A percentile compares a stretch with the other conserved stretches of the same genome.
These are phyloP conservation scores for Salvia rosmarinus DNA, from an alignment of 257 asterid species.

Conservation along the genomic window DNA sequence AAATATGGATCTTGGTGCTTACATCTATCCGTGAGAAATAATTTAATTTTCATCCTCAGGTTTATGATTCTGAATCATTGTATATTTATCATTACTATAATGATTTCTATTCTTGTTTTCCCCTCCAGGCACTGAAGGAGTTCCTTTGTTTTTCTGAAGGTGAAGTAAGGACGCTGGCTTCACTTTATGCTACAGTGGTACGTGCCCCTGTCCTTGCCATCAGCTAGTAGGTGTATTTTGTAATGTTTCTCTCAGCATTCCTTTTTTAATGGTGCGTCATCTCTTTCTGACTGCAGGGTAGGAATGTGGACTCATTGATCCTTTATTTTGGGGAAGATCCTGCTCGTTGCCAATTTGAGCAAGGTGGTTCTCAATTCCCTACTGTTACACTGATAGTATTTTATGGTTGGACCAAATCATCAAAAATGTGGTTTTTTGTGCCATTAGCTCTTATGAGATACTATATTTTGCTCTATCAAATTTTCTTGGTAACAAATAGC, in stretches of 20 bases:
- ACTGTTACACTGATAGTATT: not conserved
- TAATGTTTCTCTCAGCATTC: not conserved
- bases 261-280: slow-evolving; percentile 5
- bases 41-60: not conserved
- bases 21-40: slow-evolving; percentile 6
- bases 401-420: slow-evolving; percentile 1
- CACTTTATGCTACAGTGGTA: slow-evolving; percentile 92
- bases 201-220: slow-evolving; percentile 33
- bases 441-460: not conserved
- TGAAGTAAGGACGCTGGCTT: slow-evolving; percentile 90
- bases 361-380: slow-evolving; percentile 54
- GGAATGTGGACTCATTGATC: slow-evolving; percentile 83
- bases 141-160: slow-evolving; percentile 83
- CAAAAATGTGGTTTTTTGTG: not conserved
- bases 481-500: not conserved
- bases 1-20: slow-evolving; percentile 9
- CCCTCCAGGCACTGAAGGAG: slow-evolving; percentile 75
- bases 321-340: slow-evolving; percentile 97
- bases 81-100: too few species aligned
- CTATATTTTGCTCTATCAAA: not conserved
- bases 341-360: slow-evolving; percentile 86
- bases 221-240: slow-evolving; percentile 11
- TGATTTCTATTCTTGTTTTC: too few species aligned
- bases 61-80: not conserved
- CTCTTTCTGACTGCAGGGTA: slow-evolving; percentile 62